Evolutionary conservation across 2,329 filamentous ascomycete genomes (phyloP).

Genomic region (Penicillium sclerotiorum): DNA sequence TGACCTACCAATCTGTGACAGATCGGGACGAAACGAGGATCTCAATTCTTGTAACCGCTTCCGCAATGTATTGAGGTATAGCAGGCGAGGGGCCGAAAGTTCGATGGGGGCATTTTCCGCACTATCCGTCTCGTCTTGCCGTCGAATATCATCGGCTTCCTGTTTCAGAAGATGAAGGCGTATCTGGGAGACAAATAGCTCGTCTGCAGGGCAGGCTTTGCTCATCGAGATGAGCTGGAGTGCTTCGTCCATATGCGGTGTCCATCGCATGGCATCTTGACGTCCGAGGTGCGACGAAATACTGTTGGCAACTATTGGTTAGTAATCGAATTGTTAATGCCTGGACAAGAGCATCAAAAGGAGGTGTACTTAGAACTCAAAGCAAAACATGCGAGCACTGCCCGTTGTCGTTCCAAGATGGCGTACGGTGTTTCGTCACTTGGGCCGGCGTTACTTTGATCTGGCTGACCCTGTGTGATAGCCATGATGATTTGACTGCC

Average conservation of each 20-base stretch:
- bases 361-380: conserved; percentile 33
- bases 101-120: conserved; percentile 9
- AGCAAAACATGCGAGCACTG: conserved; percentile 35
- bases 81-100: conserved; percentile 16
- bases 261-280: conserved; percentile 41
- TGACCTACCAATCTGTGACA: conserved; percentile 25
- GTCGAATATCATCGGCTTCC: conserved; percentile 32
- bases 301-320: conserved; percentile 16
- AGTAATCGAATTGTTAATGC: neutral
- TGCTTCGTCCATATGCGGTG: conserved; percentile 43
- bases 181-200: conserved; percentile 37
- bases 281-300: conserved; percentile 40
- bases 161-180: conserved; percentile 41
- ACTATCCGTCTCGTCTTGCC: conserved; percentile 30
- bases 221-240: conserved; percentile 31
- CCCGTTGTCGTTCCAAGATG: conserved; percentile 32
- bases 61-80: conserved; percentile 36
- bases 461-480: conserved; percentile 31
- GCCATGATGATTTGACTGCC: conserved; percentile 35
- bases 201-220: conserved; percentile 31
- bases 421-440: conserved; percentile 14
- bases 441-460: conserved; percentile 12
- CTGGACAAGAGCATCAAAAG: neutral
- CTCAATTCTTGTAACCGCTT: conserved; percentile 36
- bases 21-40: conserved; percentile 26